Evolutionary conservation across 2,329 filamentous ascomycete species (phyloP).

Genomic region (Cordyceps farinosa): DNA sequence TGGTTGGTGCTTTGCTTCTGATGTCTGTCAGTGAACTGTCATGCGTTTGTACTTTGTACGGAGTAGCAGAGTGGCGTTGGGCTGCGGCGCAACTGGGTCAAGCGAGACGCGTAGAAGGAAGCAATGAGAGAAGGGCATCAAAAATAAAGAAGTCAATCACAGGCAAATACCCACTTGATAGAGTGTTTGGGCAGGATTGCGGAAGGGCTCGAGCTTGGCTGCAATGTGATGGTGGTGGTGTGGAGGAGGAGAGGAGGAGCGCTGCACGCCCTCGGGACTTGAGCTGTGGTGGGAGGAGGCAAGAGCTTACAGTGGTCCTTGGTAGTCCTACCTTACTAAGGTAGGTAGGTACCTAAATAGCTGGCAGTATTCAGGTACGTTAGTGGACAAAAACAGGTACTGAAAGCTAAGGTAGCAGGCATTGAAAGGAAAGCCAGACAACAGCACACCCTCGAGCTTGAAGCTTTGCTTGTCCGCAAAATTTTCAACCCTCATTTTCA

Average conservation of each 20-base stretch:
- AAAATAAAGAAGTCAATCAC: background rate
- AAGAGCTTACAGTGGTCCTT: too few relatives aligned
- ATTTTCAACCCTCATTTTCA: too few relatives aligned
- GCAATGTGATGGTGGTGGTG: slow-evolving; percentile 1
- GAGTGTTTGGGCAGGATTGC: background rate
- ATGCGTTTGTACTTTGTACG: too few relatives aligned
- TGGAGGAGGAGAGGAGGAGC: background rate
- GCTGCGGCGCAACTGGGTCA: background rate
- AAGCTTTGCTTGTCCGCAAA: too few relatives aligned
- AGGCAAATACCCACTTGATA: background rate
- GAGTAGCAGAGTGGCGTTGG: background rate
- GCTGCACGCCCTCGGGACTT: background rate
- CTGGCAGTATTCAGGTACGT: too few relatives aligned
- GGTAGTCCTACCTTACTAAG: too few relatives aligned
- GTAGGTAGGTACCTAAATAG: too few relatives aligned
- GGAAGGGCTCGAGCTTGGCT: slow-evolving; percentile 1
- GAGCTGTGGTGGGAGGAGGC: background rate
- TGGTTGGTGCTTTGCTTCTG: slow-evolving; percentile 8
- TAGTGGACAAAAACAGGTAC: too few relatives aligned
- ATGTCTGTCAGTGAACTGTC: background rate
- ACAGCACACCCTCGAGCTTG: too few relatives aligned
- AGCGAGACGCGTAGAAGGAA: background rate
- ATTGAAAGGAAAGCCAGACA: too few relatives aligned
- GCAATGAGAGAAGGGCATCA: background rate
- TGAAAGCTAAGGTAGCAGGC: too few relatives aligned